Base-by-base conservation (phyloP, 1,284 basidiomycete genomes). In the Amylostereum areolatum region DNA sequence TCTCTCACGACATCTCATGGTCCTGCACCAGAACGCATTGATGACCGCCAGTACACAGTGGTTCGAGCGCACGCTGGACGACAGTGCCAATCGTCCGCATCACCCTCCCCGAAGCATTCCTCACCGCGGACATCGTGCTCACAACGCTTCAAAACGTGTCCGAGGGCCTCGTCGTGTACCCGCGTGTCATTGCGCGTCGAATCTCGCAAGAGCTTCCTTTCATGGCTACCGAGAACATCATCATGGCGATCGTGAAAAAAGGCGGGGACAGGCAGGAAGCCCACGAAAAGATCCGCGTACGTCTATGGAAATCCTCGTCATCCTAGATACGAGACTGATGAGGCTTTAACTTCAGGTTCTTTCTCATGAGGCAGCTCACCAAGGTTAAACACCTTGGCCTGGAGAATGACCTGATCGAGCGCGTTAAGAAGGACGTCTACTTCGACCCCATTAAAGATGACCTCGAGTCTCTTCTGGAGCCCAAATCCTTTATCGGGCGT, bases 141-240 rank as follows among this genome's bases (percentile, higher is more conserved):
- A 92, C 90, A 50, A 96, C 94, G 6, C 77, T 99, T 30, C 95
- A 97, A 68, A 99, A 99, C 69, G 88, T 99, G 62, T 89, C 88
- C 7, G 97, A 99, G 70, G 97, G 96, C 1, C 78, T 99, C 25
- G 95, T 99, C 30, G 96, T 99, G 50, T 99, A 99, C 70, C 96
- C 96, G 12, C 86, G 85, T 62, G 96, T 99, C 57, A 99, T 99
- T 60, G 87, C 77, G 4, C 83, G 94, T 41, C 84, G 92, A 39
- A 96, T 99, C 65, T 70, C 83, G 24, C 92, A 97, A 67, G 97
- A 99, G 70, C 78, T 99, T 33, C 97, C 97, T 2, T 99, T 99
- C 78, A 99, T 99, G 97, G 91, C 92, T 3, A 95, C 94, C 3
- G 94, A 97, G 70, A 99, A 99, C 70, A 81, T 99, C 68, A 99